These are phyloP conservation scores for Fusarium sublunatum DNA, from an alignment of 2,329 filamentous ascomycete species.

Conservation along the genomic window DNA sequence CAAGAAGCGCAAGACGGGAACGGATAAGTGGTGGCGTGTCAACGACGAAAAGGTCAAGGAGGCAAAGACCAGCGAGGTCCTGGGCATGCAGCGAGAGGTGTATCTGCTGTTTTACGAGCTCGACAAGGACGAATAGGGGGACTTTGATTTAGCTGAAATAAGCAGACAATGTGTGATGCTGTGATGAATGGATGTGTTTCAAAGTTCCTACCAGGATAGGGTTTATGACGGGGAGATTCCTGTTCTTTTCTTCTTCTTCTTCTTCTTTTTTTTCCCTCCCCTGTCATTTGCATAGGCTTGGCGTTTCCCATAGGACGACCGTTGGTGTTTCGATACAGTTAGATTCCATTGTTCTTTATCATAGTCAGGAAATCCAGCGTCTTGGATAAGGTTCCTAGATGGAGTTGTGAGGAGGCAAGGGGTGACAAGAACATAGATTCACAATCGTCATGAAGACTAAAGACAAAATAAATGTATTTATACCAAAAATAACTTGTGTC, in stretches of 20 bases:
- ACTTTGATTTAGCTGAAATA: not conserved
- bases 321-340: constrained; percentile 18
- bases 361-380: constrained; percentile 1
- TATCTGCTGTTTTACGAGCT: constrained; percentile 97
- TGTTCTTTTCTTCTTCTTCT: constrained; percentile 8
- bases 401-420: constrained; percentile 6
- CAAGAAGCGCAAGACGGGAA: constrained; percentile 65
- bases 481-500: not conserved
- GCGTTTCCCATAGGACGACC: constrained; percentile 35
- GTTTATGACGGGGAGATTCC: not conserved
- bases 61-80: constrained; percentile 88
- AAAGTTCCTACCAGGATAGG: not conserved
- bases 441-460: constrained; percentile 1
- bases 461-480: not conserved
- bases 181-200: constrained; percentile 7
- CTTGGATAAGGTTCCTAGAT: constrained; percentile 1
- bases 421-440: constrained; percentile 7
- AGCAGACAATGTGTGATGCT: constrained; percentile 4
- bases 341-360: constrained; percentile 26
- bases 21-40: constrained; percentile 93
- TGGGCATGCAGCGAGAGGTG: constrained; percentile 94
- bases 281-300: constrained; percentile 37
- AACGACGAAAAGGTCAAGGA: constrained; percentile 98
- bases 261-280: constrained; percentile 2
- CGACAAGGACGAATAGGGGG: constrained; percentile 61